Conservation (phyloP, 2,329 filamentous ascomycete genomes). For the Neodidymelliopsis sp. region DNA sequence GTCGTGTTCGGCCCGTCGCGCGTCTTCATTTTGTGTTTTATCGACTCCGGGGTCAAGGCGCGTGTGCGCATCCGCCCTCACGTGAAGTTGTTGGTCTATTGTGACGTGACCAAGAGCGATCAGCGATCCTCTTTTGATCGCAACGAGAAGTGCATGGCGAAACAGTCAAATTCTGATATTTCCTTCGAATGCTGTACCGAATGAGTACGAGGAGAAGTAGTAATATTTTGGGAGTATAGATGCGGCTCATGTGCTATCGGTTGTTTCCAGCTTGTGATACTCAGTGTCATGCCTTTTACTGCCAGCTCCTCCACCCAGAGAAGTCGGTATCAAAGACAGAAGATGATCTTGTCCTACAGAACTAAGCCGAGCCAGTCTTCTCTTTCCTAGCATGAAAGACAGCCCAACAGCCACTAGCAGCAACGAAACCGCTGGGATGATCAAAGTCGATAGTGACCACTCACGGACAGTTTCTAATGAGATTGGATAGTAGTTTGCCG, state of each 20-base stretch:
- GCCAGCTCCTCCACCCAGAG: not conserved
- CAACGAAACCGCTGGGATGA: constrained; percentile 1
- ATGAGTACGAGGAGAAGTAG: not conserved
- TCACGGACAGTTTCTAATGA: not conserved
- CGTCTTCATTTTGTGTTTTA: not conserved
- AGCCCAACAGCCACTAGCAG: constrained; percentile 1
- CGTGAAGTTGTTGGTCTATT: not conserved
- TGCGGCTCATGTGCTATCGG: constrained; percentile 4
- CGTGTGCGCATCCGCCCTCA: not conserved
- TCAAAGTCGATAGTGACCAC: constrained; percentile 1
- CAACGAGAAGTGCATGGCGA: no score
- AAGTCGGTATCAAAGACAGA: not conserved
- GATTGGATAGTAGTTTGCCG: constrained; percentile 6
- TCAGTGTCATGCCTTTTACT: not conserved
- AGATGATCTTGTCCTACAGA: not conserved
- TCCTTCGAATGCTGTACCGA: not conserved
- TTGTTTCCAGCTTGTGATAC: constrained; percentile 10
- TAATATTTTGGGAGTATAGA: not conserved
- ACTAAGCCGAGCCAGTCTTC: constrained; percentile 3
- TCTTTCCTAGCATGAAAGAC: constrained; percentile 7
- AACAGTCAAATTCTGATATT: not conserved
- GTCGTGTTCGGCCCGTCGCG: constrained; percentile 14
- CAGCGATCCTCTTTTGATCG: not conserved
- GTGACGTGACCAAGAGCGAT: not conserved
- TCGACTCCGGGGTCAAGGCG: constrained; percentile 1